A percentile compares a stretch with the other conserved stretches of the same genome.
phyloP scores from a whole-genome alignment of 2,329 filamentous ascomycete genomes.

The Aspergillus sp. region DNA sequence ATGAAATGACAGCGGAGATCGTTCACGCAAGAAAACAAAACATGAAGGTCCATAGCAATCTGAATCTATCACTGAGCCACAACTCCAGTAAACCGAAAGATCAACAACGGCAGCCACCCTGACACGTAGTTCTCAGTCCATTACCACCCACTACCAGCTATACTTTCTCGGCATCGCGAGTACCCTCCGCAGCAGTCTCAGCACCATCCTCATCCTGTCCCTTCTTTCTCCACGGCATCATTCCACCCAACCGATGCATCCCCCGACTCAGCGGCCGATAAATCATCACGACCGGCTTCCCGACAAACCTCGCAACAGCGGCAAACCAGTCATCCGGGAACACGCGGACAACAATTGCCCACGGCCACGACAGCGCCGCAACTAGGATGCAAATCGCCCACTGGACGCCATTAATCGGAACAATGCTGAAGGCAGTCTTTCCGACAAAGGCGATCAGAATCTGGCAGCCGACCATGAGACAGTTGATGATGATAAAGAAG shows the following conservation, averaged over 20 bases:
- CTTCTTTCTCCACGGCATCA: not conserved
- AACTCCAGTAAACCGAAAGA: too few species aligned
- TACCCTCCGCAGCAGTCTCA: not conserved
- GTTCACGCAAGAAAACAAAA: too few species aligned
- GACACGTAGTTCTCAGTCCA: too few species aligned
- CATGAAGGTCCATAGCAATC: too few species aligned
- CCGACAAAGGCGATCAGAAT: slow-evolving; percentile 84
- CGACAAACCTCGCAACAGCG: slow-evolving; percentile 5
- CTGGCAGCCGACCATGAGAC: slow-evolving; percentile 82
- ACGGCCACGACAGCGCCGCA: slow-evolving; percentile 74
- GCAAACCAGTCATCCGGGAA: slow-evolving; percentile 62
- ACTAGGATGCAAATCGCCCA: slow-evolving; percentile 84
- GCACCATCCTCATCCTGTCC: not conserved
- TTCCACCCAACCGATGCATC: not conserved
- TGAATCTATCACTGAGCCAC: too few species aligned
- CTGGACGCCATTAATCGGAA: slow-evolving; percentile 65
- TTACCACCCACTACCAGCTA: not conserved
- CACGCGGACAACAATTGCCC: slow-evolving; percentile 74
- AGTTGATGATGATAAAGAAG: slow-evolving; percentile 81
- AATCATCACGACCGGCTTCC: slow-evolving; percentile 8
- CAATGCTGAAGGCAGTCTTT: slow-evolving; percentile 74
- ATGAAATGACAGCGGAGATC: too few species aligned
- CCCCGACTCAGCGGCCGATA: slow-evolving; percentile 9
- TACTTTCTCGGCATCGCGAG: not conserved
- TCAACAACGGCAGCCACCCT: too few species aligned